These are phyloP conservation scores for Puccinia triticina DNA, from an alignment of 1,284 basidiomycete genomes.

Conservation along the genomic window DNA sequence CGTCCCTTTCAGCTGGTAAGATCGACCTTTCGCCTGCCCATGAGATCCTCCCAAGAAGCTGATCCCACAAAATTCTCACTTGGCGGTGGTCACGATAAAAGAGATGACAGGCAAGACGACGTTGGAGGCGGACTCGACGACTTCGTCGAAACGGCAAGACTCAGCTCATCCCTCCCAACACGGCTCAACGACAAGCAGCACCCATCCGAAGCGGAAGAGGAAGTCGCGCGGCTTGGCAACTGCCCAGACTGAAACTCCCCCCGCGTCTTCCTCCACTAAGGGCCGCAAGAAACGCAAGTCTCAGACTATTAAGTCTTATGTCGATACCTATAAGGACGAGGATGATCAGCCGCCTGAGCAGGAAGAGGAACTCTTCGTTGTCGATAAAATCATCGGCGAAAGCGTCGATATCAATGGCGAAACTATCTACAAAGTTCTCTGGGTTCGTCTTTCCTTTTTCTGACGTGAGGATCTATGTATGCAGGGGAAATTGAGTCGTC, in stretches of 20 bases:
- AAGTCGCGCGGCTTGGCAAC: background rate
- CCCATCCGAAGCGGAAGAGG: background rate
- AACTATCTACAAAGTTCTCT: slow-evolving; percentile 41
- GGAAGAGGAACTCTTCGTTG: slow-evolving; percentile 32
- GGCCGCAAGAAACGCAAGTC: slow-evolving; percentile 21
- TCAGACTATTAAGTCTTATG: background rate
- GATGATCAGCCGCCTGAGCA: background rate
- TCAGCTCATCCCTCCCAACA: background rate
- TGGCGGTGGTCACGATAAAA: background rate
- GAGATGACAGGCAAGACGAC: background rate
- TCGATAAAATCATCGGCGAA: slow-evolving; percentile 44
- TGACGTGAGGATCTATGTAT: background rate
- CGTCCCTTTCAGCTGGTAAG: background rate
- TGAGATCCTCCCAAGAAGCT: background rate
- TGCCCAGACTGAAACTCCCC: background rate
- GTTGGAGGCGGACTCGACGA: background rate
- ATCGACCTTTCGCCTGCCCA: no score
- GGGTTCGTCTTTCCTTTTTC: slow-evolving; percentile 17
- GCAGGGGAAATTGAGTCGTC: no score
- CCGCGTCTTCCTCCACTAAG: background rate
- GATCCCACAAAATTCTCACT: background rate
- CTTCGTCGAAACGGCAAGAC: background rate
- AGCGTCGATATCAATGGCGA: slow-evolving; percentile 37
- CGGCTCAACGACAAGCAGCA: background rate
- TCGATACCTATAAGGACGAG: background rate